Base-by-base conservation (phyloP, 2,329 filamentous ascomycete genomes). In the Fusarium lateritium region DNA sequence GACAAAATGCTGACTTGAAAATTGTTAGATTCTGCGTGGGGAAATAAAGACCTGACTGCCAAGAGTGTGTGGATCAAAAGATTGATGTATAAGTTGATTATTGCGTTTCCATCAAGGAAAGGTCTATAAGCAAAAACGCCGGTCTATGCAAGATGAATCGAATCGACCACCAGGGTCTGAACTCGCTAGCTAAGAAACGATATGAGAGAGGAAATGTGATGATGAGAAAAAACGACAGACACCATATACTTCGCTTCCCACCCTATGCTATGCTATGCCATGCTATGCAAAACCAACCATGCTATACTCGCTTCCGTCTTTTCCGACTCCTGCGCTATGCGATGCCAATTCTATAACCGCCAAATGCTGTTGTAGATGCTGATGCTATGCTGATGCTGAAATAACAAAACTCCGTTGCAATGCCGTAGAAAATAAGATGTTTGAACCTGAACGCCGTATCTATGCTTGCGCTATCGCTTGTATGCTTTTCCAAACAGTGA, bases 21-120 rank as follows among this genome's bases (percentile, higher is more conserved):
- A 51, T 47, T 54, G 44, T 24, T 69, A 84, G 82, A 56, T 84
- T 85, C 52, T 84, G 83, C 59, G 83, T 84, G 5, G 83, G 83
- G 19, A 84, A 84, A 69, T 84, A 65, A 75, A 28, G 26, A 7
- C 21, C 17, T 26, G 15, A 11, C 17, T 45, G 28, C 9, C 17
- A 46, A 38, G 36, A 17, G 8, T 24, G 17, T 14, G 17, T 15
- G 5, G n/a, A 28, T 5, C n/a, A 49, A 26, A 43, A 49, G 19
- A 31, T 56, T 47, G 54, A 21, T 40, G 24, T 28, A 54, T 53
- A 55, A 58, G 39, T 60, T 42, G 50, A 59, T 40, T 44, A 55
- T 15, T 56, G 51, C 63, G 47, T 26, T 51, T 64, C 44, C 61
- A n/a, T 65, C 43, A 26, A 46, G 36, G 49, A 56, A 53, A 46